Conservation (phyloP, 2,329 filamentous ascomycete species). For the Alternaria sp. region DNA sequence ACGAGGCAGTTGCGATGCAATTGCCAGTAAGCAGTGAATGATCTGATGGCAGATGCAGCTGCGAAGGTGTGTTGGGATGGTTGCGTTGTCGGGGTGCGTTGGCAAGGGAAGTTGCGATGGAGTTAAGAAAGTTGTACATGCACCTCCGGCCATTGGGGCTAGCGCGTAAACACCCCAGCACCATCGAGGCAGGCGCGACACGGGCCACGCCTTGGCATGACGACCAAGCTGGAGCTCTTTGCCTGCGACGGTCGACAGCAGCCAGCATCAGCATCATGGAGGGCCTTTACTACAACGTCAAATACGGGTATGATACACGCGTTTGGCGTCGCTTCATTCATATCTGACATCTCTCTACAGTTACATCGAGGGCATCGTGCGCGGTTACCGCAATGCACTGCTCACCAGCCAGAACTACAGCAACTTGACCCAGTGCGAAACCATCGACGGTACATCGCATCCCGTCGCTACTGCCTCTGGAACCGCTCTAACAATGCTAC, state of each 20-base stretch:
- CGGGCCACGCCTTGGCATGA: constrained; percentile 27
- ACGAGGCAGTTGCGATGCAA: constrained; percentile 13
- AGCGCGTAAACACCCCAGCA: constrained; percentile 17
- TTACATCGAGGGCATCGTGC: constrained; percentile 96
- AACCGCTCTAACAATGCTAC: constrained; percentile 55
- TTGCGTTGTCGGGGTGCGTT: neutral
- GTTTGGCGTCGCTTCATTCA: neutral
- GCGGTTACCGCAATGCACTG: constrained; percentile 93
- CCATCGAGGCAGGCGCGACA: constrained; percentile 16
- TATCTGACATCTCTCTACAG: constrained; percentile 55
- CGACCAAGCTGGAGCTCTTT: constrained; percentile 28
- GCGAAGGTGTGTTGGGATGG: constrained; percentile 1
- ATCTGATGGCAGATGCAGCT: constrained; percentile 8
- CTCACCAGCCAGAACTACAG: constrained; percentile 89
- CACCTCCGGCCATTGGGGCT: constrained; percentile 11
- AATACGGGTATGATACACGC: constrained; percentile 73
- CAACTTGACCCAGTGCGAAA: constrained; percentile 98
- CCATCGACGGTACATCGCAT: constrained; percentile 77
- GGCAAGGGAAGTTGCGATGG: constrained; percentile 19
- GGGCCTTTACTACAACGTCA: constrained; percentile 92
- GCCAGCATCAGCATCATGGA: constrained; percentile 67
- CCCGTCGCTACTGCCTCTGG: neutral
- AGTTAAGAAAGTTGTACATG: constrained; percentile 25
- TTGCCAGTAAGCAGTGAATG: constrained; percentile 4
- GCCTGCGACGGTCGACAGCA: constrained; percentile 16